Base-by-base conservation (phyloP, 78 protist species). In the Dictyostelium brefeldianum region DNA sequence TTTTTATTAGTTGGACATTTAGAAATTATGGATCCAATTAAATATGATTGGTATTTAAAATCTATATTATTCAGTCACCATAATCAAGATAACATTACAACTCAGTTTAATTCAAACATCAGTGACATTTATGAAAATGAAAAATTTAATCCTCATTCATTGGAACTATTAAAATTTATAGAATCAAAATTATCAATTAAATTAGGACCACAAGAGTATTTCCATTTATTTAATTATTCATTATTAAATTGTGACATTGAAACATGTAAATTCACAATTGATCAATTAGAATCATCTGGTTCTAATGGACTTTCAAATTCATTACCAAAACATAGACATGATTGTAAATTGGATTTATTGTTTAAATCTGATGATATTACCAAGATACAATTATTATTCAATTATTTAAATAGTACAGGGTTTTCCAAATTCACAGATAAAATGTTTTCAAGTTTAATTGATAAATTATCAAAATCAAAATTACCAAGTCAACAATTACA, bases 171-270 rank as follows among this genome's bases (percentile, higher is more conserved):
- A n/a, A 18, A 25, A 18, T 22, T n/a, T 22, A 22, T 59, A n/a
- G 69, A 59, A 59, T 59, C 69, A 22, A 59, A 59, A 22, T 59
- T 59, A 59, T 22, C n/a, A 14, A 59, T 59, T 59, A 59, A 59
- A 59, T n/a, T 59, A 3, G 43, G 43, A 59, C n/a, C 2, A 8
- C 17, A 59, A 9, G 69, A 59, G 25, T 59, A 59, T 59, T 20
- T 22, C 25, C 69, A 59, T 59, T n/a, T 59, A n/a, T 59, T 59
- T 14, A 59, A 22, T 59, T 29, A 59, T 22, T 59, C 69, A n/a
- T 22, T 59, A n/a, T 59, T 59, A 59, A 59, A 8, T n/a, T 59
- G 11, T 59, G 69, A 59, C 25, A 22, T n/a, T 10, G 69, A 59
- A 9, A 22, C 69, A 59, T n/a, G 3, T 36, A 36, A 36, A 36